Evolutionary conservation across 2,329 filamentous ascomycete genomes (phyloP).

Genomic region (Penicillium sclerotigenum): DNA sequence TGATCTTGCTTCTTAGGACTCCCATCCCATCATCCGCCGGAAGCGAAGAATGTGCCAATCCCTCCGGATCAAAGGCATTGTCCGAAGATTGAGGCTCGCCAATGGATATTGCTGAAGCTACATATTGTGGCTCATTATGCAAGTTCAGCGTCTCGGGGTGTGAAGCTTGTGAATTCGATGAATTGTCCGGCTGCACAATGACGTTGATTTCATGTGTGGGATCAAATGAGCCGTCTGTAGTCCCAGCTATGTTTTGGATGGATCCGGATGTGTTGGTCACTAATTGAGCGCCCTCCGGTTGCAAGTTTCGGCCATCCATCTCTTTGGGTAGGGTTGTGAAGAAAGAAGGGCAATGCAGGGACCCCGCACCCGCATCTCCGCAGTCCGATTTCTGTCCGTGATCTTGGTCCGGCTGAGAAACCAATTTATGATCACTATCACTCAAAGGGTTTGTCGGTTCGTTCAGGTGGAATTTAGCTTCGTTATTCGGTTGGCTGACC

Average conservation of each 20-base stretch:
- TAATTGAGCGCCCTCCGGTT: constrained; percentile 14
- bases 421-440: constrained; percentile 7
- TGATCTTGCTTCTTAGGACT: constrained; percentile 63
- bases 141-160: not conserved
- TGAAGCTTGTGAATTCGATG: not conserved
- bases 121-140: not conserved
- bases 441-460: constrained; percentile 22
- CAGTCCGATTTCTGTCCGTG: constrained; percentile 4
- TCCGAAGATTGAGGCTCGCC: not conserved
- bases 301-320: constrained; percentile 22
- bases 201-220: not conserved
- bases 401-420: constrained; percentile 14
- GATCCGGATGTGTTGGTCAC: constrained; percentile 4
- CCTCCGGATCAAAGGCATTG: constrained; percentile 14
- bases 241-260: not conserved
- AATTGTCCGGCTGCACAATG: not conserved
- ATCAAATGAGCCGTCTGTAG: not conserved
- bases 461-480: constrained; percentile 22
- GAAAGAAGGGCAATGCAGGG: constrained; percentile 23
- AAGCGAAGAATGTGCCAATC: constrained; percentile 37
- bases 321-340: constrained; percentile 21
- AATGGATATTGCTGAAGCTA: not conserved
- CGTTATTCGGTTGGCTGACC: constrained; percentile 22
- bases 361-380: constrained; percentile 25
- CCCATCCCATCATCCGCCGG: constrained; percentile 80